Evolutionary conservation across 306 rosid species (phyloP), one percentile per base, ranked within the genome.

Genomic region (Lithocarpus polystachyus): DNA sequence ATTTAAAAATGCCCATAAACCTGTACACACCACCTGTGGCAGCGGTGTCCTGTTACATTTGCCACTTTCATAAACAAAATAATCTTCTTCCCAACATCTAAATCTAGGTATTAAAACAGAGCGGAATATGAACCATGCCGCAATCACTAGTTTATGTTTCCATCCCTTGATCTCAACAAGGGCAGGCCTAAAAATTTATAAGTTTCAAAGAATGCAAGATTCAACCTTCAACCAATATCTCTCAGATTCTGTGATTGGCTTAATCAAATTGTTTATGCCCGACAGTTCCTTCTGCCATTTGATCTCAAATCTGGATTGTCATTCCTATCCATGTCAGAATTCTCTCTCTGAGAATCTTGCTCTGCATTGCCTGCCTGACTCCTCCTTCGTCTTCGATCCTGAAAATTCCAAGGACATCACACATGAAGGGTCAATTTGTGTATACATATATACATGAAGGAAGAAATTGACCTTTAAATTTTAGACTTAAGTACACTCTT

Each of bases 321-420:
- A 43, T 86, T 82, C 89, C 76, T 83, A 1, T 89, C 93, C 33
- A 88, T 85, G 56, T 92, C 90, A 52, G 90, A 87, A 73, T 73
- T 55, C 26, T 88, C 89, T 75, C 76, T 83, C 7, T 75, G 86
- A 65, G 65, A 56, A 78, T 81, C 92, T 5, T 65, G 40, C 56
- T 80, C 90, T 15, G 31, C 29, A 61, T 55, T 87, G 68, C 79
- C 90, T n/a, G 86, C 84, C 68, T 80, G 89, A 79, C 88, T 83
- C 80, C 71, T 89, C 54, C 92, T 80, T 69, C 84, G 89, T 71
- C 97, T 89, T 71, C 95, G 86, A 74, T 89, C 97, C 95, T 92
- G 87, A 37, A 79, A 82, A 81, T 31, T 37, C 22, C 71, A 68
- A 20, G 51, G 55, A 73, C 56, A 70, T 71, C 73, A 71, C 62